Base-by-base conservation (phyloP, 805 yeast species). In the Priceomyces medius region DNA sequence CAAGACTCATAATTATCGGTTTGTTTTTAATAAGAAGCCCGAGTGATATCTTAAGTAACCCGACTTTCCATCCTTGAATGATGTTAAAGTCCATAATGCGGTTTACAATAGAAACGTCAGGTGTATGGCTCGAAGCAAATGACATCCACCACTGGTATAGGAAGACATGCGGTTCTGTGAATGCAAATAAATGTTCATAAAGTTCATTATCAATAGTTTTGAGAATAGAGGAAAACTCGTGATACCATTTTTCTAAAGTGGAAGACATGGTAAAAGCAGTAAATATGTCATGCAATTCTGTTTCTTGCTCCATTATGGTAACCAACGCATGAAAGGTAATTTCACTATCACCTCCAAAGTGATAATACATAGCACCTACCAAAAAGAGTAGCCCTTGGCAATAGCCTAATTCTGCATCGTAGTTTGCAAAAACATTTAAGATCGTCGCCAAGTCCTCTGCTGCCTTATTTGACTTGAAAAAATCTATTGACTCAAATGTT, bases 81-180 rank as follows among this genome's bases (percentile, higher is more conserved):
- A 70, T 58, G 66, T 75, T 53, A 63, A 64, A 63, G 68, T 85
- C 72, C 70, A 80, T 59, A 58, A 68, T 56, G 63, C 75, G 48
- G 67, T 74, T 53, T 61, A 69, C 67, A 63, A 78, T 50, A 43
- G 68, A 58, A 63, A 71, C 48, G 37, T 67, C 73, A 1, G 86
- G 86, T n/a, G 81, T 69, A 31, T 82, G 81, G 23, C 78, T 77
- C 1, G 83, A 77, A 47, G 71, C 73, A 45, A 80, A 74, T 0
- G 83, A 76, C 36, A 81, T 56, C 70, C 83, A 80, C 87, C 87
- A 81, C 54, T 81, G 85, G 37, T 74, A 73, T n/a, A 80, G 66
- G 55, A 71, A 79, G 35, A 63, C 74, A 44, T 65, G 72, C 50
- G 64, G 61, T 51, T 66, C 82, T 50, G 64, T 71, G 41, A 56